A percentile compares a stretch with the other conserved stretches of the same genome.
Conservation (phyloP, 352 stramenopile genomes). For the Pythium plurisporium region DNA sequence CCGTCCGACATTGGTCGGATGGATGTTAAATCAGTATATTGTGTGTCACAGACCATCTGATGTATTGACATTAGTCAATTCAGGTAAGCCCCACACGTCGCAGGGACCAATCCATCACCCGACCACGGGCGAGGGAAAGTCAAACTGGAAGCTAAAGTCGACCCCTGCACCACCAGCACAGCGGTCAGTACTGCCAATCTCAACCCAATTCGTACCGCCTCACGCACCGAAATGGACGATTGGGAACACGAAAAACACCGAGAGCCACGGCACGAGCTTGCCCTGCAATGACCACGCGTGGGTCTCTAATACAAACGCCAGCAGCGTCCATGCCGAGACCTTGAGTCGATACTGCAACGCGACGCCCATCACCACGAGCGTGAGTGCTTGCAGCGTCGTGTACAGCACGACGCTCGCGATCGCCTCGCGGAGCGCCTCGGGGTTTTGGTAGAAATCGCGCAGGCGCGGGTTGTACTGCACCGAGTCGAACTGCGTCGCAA, state of each 20-base stretch:
- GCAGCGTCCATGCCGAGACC: constrained; percentile 4
- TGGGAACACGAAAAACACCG: constrained; percentile 12
- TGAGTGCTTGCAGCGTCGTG: neutral
- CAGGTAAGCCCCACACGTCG: no score
- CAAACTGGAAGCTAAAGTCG: constrained; percentile 17
- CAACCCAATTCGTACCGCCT: neutral
- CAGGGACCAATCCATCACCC: no score
- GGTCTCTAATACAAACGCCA: constrained; percentile 16
- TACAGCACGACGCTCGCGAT: constrained; percentile 9
- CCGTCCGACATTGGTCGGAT: no score
- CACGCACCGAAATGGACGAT: constrained; percentile 15
- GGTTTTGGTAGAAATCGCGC: constrained; percentile 46
- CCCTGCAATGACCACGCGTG: constrained; percentile 10
- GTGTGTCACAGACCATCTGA: no score
- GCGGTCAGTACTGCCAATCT: neutral
- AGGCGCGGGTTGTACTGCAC: constrained; percentile 48
- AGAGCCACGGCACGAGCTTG: constrained; percentile 9
- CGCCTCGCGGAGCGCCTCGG: constrained; percentile 32
- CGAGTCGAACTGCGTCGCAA: constrained; percentile 9
- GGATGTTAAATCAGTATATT: no score
- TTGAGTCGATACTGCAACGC: constrained; percentile 8
- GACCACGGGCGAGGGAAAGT: constrained; percentile 1
- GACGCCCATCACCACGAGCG: neutral
- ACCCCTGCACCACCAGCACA: neutral
- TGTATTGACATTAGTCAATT: no score